A percentile compares a stretch with the other conserved stretches of the same genome.
Conservation (phyloP, 192 early-diverging fungal species). For the Obelidium mucronatum region DNA sequence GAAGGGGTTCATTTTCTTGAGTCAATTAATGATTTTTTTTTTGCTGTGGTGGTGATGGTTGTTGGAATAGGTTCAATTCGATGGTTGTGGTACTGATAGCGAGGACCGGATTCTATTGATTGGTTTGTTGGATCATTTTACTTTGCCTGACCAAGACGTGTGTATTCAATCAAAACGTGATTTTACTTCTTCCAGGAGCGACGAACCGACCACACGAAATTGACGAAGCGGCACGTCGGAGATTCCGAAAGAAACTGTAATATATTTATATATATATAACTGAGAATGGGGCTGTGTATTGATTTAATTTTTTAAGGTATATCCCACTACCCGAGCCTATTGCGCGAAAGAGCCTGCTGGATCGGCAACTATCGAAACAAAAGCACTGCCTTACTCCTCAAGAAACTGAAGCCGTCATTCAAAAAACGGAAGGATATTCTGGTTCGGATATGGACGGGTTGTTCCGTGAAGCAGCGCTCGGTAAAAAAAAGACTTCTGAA, state of each 20-base stretch:
- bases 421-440: slow-evolving; percentile 77
- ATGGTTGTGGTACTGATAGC: slow-evolving; percentile 75
- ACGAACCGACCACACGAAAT: slow-evolving; percentile 79
- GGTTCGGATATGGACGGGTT: slow-evolving; percentile 92
- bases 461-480: slow-evolving; percentile 68
- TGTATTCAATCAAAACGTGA: slow-evolving; percentile 64
- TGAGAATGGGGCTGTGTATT: not conserved
- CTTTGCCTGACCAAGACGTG: too few relatives aligned
- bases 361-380: slow-evolving; percentile 66
- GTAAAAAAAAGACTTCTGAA: slow-evolving; percentile 17
- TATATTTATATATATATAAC: not conserved
- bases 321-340: slow-evolving; percentile 83
- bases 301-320: too few relatives aligned
- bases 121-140: too few relatives aligned
- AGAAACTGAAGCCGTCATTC: slow-evolving; percentile 70
- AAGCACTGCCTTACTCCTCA: slow-evolving; percentile 60
- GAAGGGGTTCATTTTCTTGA: too few relatives aligned
- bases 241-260: slow-evolving; percentile 66
- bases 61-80: slow-evolving; percentile 60
- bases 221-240: slow-evolving; percentile 85
- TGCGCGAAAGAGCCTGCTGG: slow-evolving; percentile 72
- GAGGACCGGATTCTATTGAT: slow-evolving; percentile 83
- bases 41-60: slow-evolving; percentile 1
- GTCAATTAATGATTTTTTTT: not conserved
- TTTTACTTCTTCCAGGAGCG: slow-evolving; percentile 19